These are phyloP conservation scores for Citrus sinensis DNA, from an alignment of 345 rosid species.

Conservation along the genomic window DVS_A1.0 CM039168.1:19715501-19716000, in stretches of 20 bases:
- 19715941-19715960: conserved; percentile 34
- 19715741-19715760: conserved; percentile 25
- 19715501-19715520: conserved; percentile 50
- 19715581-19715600: conserved; percentile 22
- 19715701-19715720: conserved; percentile 50
- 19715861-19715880: conserved; percentile 35
- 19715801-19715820: conserved; percentile 27
- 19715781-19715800: conserved; percentile 31
- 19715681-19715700: conserved; percentile 49
- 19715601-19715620: conserved; percentile 44
- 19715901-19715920: conserved; percentile 51
- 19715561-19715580: conserved; percentile 17
- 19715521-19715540: conserved; percentile 48
- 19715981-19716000: conserved; percentile 65
- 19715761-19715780: conserved; percentile 34
- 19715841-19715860: conserved; percentile 41
- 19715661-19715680: conserved; percentile 15
- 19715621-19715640: conserved; percentile 40
- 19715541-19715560: conserved; percentile 22
- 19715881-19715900: conserved; percentile 59
- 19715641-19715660: conserved; percentile 47
- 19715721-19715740: conserved; percentile 45
- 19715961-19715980: conserved; percentile 61
- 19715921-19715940: conserved; percentile 29
- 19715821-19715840: conserved; percentile 36